Base-by-base conservation (phyloP, 2,329 filamentous ascomycete species). In the Cercospora zeae-maydis region DNA sequence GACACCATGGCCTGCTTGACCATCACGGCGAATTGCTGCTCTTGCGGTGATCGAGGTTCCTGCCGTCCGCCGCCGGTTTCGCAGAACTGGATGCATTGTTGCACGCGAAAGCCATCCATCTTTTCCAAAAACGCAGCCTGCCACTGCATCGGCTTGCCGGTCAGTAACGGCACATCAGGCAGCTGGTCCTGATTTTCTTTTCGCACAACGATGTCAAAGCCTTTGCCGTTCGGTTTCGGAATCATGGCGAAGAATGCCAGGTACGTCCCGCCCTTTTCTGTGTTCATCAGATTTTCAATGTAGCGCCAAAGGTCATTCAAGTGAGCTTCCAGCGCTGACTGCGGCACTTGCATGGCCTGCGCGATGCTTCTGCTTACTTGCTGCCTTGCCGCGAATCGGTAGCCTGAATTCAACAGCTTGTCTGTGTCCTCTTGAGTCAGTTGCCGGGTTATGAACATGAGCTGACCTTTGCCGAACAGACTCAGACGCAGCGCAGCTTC, bases 401-500 rank as follows among this genome's bases (percentile, higher is more conserved):
- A 96, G 1, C 92, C 92, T 10, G 84, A 79, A 1, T 90, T 86
- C 66, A 88, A 84, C 13, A 96, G 81, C 30, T 83, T 82, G 57
- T 85, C 82, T 0, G 84, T 81, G 36, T 92, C 89, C 0, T 82
- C 78, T 34, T 80, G 79, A 34, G 82, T 80, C 1, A 89, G 81
- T 47, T 83, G 83, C 10, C 87, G 88, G 5, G 92, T 88, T 9
- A 96, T 82, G 70, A 96, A 92, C 74, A 96, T 85, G 51, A 96
- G 82, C 59, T 93, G 91, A 0, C 92, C 92, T 63, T 86, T 87
- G 3, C 89, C 89, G 37, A 86, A 83, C 0, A 79, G 64, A 33
- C 75, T 73, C 1, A 74, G 69, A 31, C 70, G 72, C 4, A 74
- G 63, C 4, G 74, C 77, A 5, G 75, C 67, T 64, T 82, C 80